Conservation (phyloP, 345 rosid species). For the Cochlearia excelsa region DNA sequence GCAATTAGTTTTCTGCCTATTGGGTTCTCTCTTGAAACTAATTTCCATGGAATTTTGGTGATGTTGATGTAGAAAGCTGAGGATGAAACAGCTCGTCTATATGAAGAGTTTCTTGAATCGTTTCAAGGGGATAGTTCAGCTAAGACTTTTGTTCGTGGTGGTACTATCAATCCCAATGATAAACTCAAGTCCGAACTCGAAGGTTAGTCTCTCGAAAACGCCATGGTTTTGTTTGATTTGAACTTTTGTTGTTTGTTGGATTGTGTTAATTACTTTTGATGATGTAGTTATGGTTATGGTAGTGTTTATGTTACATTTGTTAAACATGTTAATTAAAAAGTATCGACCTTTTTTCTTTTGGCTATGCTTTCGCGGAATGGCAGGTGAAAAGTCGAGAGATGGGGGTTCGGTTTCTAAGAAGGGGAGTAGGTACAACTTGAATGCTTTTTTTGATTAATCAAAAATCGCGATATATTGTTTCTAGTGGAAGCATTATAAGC, state of each 20-base stretch:
- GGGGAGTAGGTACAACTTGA: slow-evolving; percentile 94
- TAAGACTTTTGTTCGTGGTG: slow-evolving; percentile 93
- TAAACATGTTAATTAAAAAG: slow-evolving; percentile 67
- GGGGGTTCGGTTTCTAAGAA: slow-evolving; percentile 98
- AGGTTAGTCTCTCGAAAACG: slow-evolving; percentile 53
- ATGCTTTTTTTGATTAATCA: slow-evolving; percentile 33
- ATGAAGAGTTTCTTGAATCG: slow-evolving; percentile 90
- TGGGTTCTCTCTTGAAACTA: too few relatives aligned
- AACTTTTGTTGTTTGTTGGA: slow-evolving; percentile 9
- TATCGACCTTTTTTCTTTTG: slow-evolving; percentile 68
- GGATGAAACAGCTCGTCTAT: slow-evolving; percentile 92
- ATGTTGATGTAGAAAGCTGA: slow-evolving; percentile 62
- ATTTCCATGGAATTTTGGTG: too few relatives aligned
- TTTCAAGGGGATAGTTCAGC: slow-evolving; percentile 80
- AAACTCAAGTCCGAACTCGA: slow-evolving; percentile 63
- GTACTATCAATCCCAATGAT: slow-evolving; percentile 76
- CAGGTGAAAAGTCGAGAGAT: slow-evolving; percentile 99
- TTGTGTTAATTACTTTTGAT: slow-evolving; percentile 24
- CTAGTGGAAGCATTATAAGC: slow-evolving; percentile 43
- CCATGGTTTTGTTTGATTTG: slow-evolving; percentile 1
- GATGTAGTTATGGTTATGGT: slow-evolving; percentile 46
- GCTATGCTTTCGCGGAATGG: slow-evolving; percentile 92
- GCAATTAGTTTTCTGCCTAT: too few relatives aligned
- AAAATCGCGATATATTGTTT: slow-evolving; percentile 40
- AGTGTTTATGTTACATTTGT: slow-evolving; percentile 44